Conservation (phyloP, 2,329 filamentous ascomycete species). For the Zymoseptoria crescenta region DNA sequence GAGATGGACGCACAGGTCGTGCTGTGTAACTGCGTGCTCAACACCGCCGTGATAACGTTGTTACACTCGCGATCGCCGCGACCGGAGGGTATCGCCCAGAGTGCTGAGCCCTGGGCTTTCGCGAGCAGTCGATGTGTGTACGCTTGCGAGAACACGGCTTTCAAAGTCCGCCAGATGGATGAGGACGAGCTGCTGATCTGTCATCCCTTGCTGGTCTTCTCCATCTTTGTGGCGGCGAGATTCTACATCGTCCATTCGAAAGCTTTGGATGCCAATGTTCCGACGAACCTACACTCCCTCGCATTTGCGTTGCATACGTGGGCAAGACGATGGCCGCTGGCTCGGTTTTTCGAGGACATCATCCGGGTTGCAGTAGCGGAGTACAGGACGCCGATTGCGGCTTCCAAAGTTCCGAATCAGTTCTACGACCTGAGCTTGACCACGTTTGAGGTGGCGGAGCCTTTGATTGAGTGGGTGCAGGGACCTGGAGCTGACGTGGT, state of each 20-base stretch:
- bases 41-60: constrained; percentile 22
- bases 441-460: constrained; percentile 24
- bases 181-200: constrained; percentile 21
- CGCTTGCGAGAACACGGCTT: constrained; percentile 23
- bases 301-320: constrained; percentile 22
- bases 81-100: constrained; percentile 17
- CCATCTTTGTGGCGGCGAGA: constrained; percentile 22
- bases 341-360: constrained; percentile 20
- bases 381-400: constrained; percentile 18
- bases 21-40: constrained; percentile 20
- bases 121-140: constrained; percentile 25
- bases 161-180: constrained; percentile 16
- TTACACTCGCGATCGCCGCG: constrained; percentile 20
- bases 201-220: constrained; percentile 20
- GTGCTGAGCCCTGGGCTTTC: constrained; percentile 23
- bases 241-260: constrained; percentile 27
- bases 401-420: constrained; percentile 19
- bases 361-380: constrained; percentile 23
- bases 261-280: constrained; percentile 18
- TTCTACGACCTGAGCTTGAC: constrained; percentile 26
- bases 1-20: constrained; percentile 23
- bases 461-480: constrained; percentile 21
- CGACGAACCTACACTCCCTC: constrained; percentile 21
- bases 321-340: constrained; percentile 21
- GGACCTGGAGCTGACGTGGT: constrained; percentile 3